These are phyloP conservation scores for Pseudonitzschia multiseries DNA, from an alignment of 108 stramenopile species.

Conservation along the genomic window DNA sequence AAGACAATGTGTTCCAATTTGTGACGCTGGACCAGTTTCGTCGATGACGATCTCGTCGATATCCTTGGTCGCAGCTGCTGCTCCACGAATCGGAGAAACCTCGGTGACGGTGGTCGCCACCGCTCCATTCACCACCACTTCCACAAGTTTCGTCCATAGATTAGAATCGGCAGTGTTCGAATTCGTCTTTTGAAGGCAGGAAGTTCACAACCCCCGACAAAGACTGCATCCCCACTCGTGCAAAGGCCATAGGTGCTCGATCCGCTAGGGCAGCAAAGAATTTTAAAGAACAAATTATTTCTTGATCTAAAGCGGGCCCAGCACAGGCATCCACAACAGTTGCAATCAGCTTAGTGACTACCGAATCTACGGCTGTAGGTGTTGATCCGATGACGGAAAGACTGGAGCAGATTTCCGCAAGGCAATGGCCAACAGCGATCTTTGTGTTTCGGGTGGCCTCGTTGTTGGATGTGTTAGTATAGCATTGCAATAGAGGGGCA, in stretches of 20 bases:
- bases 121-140: slow-evolving; percentile 48
- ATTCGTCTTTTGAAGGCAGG: slow-evolving; percentile 19
- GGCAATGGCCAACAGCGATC: slow-evolving; percentile 48
- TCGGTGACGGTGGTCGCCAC: slow-evolving; percentile 37
- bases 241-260: slow-evolving; percentile 52
- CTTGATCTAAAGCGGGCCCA: background rate
- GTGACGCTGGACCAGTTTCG: slow-evolving; percentile 27
- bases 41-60: slow-evolving; percentile 40
- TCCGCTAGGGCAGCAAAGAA: slow-evolving; percentile 58
- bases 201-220: background rate
- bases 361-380: slow-evolving; percentile 15
- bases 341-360: slow-evolving; percentile 21
- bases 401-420: slow-evolving; percentile 54
- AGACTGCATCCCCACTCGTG: slow-evolving; percentile 22
- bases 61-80: slow-evolving; percentile 2
- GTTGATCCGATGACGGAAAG: slow-evolving; percentile 18
- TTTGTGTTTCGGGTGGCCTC: background rate
- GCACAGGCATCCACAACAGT: slow-evolving; percentile 1
- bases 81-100: background rate
- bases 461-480: background rate
- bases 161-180: background rate
- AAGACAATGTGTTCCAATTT: slow-evolving; percentile 27
- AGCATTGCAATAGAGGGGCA: slow-evolving; percentile 36
- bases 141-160: slow-evolving; percentile 14
- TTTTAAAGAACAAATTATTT: slow-evolving; percentile 28